These are phyloP conservation scores for Cucumis cinereus DNA, from an alignment of 306 rosid species.

Conservation along the genomic window DNA sequence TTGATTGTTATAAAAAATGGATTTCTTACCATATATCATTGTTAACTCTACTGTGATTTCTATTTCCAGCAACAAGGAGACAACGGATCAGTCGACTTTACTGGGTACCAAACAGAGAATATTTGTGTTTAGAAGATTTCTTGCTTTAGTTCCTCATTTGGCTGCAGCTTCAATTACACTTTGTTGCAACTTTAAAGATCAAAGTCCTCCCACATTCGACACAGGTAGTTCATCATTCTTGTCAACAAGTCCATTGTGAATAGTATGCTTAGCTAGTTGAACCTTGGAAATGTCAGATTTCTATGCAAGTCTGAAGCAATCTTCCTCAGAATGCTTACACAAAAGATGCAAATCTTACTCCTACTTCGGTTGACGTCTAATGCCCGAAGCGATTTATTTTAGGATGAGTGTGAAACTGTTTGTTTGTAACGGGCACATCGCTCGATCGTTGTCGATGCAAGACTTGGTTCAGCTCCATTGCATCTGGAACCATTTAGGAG, in stretches of 20 bases:
- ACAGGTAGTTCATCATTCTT: slow-evolving; percentile 11
- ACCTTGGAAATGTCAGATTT: slow-evolving; percentile 6
- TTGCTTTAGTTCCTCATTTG: neutral
- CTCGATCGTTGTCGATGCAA: neutral
- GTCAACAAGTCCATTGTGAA: neutral
- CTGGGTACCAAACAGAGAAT: slow-evolving; percentile 71
- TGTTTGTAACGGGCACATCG: neutral
- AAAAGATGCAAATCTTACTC: neutral
- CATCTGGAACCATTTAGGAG: neutral
- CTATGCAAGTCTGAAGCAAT: neutral
- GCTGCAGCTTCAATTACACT: slow-evolving; percentile 37
- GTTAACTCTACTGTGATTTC: neutral
- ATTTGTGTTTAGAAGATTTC: slow-evolving; percentile 55
- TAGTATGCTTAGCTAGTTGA: slow-evolving; percentile 1
- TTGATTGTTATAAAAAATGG: neutral
- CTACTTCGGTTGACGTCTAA: neutral
- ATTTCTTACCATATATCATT: neutral
- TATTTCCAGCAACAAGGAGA: slow-evolving; percentile 62
- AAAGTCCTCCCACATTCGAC: neutral
- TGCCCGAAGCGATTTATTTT: neutral
- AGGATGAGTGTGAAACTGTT: neutral
- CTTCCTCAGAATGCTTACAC: neutral
- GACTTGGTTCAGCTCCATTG: neutral
- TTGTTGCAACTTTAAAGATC: slow-evolving; percentile 20
- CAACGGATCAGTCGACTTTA: slow-evolving; percentile 44